phyloP scores from a whole-genome alignment of 805 yeast genomes.

The Yarrowia keelungensis region DNA sequence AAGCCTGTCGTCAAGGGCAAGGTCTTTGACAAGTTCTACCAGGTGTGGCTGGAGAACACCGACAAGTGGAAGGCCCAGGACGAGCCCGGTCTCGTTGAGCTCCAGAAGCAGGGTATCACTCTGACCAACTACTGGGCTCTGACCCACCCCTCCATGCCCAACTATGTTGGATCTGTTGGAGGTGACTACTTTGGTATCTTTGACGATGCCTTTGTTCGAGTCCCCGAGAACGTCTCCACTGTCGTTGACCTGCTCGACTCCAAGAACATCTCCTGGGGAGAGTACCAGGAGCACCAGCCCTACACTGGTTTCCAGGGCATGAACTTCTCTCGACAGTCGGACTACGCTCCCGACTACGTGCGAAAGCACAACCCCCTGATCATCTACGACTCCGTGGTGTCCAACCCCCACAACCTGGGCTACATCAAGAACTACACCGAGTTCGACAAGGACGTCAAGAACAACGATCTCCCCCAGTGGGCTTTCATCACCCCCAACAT shows the following conservation, averaged over 20 bases:
- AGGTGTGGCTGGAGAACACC: slow-evolving; percentile 61
- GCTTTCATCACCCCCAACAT: slow-evolving; percentile 61
- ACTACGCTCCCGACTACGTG: slow-evolving; percentile 57
- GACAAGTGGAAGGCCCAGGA: slow-evolving; percentile 59
- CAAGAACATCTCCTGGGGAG: slow-evolving; percentile 59
- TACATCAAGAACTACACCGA: slow-evolving; percentile 59
- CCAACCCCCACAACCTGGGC: slow-evolving; percentile 51
- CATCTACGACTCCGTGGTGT: slow-evolving; percentile 53
- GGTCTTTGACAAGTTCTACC: slow-evolving; percentile 54
- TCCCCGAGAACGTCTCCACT: slow-evolving; percentile 58
- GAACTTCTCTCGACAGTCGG: slow-evolving; percentile 55
- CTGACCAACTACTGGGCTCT: slow-evolving; percentile 61
- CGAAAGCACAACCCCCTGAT: slow-evolving; percentile 62
- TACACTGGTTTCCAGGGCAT: slow-evolving; percentile 61
- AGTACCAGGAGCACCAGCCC: slow-evolving; percentile 62
- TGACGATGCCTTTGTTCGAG: slow-evolving; percentile 55
- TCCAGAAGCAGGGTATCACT: slow-evolving; percentile 56
- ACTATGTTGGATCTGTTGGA: slow-evolving; percentile 58
- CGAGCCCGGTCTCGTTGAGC: slow-evolving; percentile 54
- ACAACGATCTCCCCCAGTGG: slow-evolving; percentile 59
- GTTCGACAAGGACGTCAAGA: slow-evolving; percentile 53
- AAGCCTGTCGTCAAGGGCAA: slow-evolving; percentile 53
- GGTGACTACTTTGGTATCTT: slow-evolving; percentile 61
- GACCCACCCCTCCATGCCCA: slow-evolving; percentile 63
- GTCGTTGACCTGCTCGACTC: slow-evolving; percentile 58